Conservation (phyloP, 2,329 filamentous ascomycete species). For the Curvularia sp. region DNA sequence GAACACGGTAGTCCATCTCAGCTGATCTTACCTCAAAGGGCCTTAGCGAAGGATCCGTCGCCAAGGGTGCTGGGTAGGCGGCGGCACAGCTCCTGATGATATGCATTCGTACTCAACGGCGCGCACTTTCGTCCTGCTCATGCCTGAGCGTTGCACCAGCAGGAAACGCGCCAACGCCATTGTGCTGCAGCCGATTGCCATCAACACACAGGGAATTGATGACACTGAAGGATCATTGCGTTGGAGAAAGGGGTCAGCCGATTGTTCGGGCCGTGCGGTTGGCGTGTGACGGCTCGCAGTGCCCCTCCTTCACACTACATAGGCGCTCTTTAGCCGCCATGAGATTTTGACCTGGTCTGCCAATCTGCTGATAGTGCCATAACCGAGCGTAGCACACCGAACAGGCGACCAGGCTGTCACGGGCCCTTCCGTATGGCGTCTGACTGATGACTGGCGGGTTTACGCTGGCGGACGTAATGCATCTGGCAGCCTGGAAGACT, state of each 20-base stretch:
- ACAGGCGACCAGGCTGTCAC: not conserved
- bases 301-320: slow-evolving; percentile 6
- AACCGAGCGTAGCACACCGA: not conserved
- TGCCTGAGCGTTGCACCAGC: not conserved
- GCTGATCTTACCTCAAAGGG: not conserved
- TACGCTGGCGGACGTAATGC: not conserved
- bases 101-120: not conserved
- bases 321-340: not conserved
- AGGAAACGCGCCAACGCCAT: too few species aligned
- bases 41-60: not conserved
- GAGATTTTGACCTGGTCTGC: not conserved
- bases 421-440: not conserved
- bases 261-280: slow-evolving; percentile 11
- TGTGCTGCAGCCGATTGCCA: not conserved
- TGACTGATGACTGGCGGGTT: not conserved
- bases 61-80: not conserved
- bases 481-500: not conserved
- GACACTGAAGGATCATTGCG: not conserved
- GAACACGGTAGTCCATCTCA: not conserved
- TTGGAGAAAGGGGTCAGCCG: not conserved
- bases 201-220: not conserved
- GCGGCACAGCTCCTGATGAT: not conserved
- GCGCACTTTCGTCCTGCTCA: not conserved
- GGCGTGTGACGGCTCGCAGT: slow-evolving; percentile 2
- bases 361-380: not conserved